Evolutionary conservation across 129 eudicot genomes (phyloP).

Genomic region (Flaveria linearis): DNA sequence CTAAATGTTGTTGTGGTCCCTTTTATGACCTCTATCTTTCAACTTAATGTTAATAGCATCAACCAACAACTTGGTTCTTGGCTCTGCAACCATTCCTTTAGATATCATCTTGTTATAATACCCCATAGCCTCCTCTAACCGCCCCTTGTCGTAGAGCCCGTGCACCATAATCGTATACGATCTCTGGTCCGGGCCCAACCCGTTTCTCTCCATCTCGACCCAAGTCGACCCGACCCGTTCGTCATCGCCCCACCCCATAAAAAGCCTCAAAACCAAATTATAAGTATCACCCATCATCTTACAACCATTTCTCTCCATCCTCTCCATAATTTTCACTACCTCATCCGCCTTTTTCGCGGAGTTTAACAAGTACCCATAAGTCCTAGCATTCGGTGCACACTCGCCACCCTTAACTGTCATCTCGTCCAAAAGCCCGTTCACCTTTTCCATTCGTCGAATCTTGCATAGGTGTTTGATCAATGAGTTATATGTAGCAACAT

Average conservation of each 20-base stretch:
- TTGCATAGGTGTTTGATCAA: constrained; percentile 74
- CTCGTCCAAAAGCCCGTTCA: constrained; percentile 59
- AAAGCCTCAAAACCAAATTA: constrained; percentile 77
- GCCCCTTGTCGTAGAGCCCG: constrained; percentile 60
- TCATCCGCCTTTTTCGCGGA: constrained; percentile 54
- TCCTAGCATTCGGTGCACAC: constrained; percentile 62
- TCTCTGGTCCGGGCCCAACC: constrained; percentile 77
- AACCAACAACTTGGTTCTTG: constrained; percentile 57
- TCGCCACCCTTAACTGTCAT: constrained; percentile 63
- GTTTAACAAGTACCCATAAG: constrained; percentile 62
- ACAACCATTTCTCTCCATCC: constrained; percentile 63
- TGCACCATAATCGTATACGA: constrained; percentile 77
- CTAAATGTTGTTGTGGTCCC: constrained; percentile 5
- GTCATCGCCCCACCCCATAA: constrained; percentile 58
- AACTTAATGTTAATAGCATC: constrained; percentile 54
- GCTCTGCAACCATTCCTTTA: constrained; percentile 76
- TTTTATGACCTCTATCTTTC: constrained; percentile 25
- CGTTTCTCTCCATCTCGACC: constrained; percentile 72
- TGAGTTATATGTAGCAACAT: constrained; percentile 71
- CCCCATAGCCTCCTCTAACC: constrained; percentile 51
- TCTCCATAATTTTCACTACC: constrained; percentile 50
- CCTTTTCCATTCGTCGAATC: constrained; percentile 77
- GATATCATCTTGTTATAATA: constrained; percentile 60
- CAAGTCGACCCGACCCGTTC: constrained; percentile 51
- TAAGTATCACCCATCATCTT: constrained; percentile 53